phyloP scores from a whole-genome alignment of 768 basidiomycete species.

The Macrolepiota dolichaula region DNA sequence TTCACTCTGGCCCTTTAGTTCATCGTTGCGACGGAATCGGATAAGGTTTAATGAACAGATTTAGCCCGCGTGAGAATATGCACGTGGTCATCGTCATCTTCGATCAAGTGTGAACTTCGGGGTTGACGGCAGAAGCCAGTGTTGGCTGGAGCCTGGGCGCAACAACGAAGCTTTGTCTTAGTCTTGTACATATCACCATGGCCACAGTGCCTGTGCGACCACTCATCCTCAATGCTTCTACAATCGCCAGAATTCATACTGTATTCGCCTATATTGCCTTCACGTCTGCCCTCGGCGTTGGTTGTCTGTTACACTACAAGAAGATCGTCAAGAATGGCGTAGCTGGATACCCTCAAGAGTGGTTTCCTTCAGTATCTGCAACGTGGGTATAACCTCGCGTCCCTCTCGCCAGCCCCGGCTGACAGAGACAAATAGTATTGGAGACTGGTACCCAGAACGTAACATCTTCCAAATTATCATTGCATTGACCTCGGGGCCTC shows the following conservation, averaged over 20 bases:
- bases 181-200: constrained; percentile 9
- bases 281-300: constrained; percentile 56
- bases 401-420: constrained; percentile 1
- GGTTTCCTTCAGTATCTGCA: constrained; percentile 88
- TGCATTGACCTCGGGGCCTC: constrained; percentile 81
- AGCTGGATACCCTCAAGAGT: constrained; percentile 81
- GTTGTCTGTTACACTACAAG: constrained; percentile 69
- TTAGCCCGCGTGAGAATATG: not conserved
- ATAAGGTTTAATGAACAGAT: not conserved
- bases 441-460: constrained; percentile 88
- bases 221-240: constrained; percentile 43
- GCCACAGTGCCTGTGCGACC: constrained; percentile 7
- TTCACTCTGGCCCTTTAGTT: not conserved
- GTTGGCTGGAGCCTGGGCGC: no score
- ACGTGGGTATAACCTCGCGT: constrained; percentile 45
- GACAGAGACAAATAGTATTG: constrained; percentile 49
- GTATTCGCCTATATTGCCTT: constrained; percentile 66
- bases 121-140: no score
- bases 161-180: no score
- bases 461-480: constrained; percentile 86
- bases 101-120: no score
- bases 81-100: not conserved
- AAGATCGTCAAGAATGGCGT: constrained; percentile 85
- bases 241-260: constrained; percentile 63
- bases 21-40: not conserved